Conservation (phyloP, 345 rosid genomes). For the Populus alba region DNA sequence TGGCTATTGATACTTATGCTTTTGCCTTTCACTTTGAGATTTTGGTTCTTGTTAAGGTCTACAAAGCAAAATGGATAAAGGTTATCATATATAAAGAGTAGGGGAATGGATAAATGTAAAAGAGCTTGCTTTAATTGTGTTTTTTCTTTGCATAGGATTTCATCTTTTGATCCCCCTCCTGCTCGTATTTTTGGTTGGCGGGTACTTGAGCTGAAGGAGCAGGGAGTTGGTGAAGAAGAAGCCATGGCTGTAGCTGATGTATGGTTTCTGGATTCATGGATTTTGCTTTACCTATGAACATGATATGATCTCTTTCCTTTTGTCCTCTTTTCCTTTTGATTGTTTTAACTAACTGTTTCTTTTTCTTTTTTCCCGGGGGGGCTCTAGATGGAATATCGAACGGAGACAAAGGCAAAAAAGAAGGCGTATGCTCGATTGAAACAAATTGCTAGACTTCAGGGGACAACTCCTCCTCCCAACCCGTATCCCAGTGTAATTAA, state of each 20-base stretch:
- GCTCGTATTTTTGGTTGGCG: slow-evolving; percentile 73
- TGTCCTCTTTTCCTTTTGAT: neutral
- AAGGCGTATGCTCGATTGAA: slow-evolving; percentile 66
- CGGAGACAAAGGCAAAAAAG: slow-evolving; percentile 63
- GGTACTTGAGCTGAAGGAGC: slow-evolving; percentile 70
- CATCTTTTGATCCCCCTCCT: slow-evolving; percentile 63
- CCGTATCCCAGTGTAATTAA: slow-evolving; percentile 67
- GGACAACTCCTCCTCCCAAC: slow-evolving; percentile 74
- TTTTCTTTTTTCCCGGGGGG: no score
- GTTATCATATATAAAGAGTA: neutral
- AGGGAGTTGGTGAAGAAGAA: slow-evolving; percentile 67
- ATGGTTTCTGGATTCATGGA: slow-evolving; percentile 20
- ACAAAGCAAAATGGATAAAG: neutral
- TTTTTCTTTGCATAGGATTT: slow-evolving; percentile 44
- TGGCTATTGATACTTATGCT: neutral
- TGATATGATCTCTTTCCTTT: neutral
- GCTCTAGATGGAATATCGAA: slow-evolving; percentile 64
- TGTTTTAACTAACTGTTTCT: neutral
- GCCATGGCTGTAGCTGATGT: slow-evolving; percentile 83
- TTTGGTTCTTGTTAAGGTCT: neutral
- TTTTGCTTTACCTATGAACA: neutral
- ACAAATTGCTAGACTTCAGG: slow-evolving; percentile 56
- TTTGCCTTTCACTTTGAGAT: neutral
- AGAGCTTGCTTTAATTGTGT: neutral
- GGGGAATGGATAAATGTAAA: neutral